Conservation (phyloP, 768 basidiomycete genomes). For the Russula ochroleuca region DNA sequence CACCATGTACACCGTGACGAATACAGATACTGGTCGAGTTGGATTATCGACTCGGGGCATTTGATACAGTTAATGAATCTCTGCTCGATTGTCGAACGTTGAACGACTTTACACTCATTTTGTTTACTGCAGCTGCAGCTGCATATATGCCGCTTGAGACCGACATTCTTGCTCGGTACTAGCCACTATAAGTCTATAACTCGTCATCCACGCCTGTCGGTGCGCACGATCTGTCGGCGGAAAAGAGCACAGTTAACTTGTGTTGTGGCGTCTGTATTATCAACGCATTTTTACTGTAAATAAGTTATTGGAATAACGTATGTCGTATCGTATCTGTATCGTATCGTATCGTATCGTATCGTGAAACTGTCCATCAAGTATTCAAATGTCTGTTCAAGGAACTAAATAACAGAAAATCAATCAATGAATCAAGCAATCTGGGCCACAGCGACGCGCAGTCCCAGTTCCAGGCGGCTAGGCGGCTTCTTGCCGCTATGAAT, state of each 20-base stretch:
- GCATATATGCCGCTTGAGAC: too few species aligned
- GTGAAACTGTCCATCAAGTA: conserved; percentile 3
- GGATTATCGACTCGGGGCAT: too few species aligned
- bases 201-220: too few species aligned
- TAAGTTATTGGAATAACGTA: not conserved
- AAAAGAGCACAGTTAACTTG: not conserved
- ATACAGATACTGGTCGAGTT: too few species aligned
- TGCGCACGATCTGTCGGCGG: too few species aligned
- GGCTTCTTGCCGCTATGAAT: not conserved
- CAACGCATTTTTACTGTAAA: not conserved
- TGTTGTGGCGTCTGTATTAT: not conserved
- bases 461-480: not conserved
- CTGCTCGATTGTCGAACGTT: too few species aligned
- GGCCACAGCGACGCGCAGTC: not conserved
- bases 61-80: too few species aligned
- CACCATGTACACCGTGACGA: too few species aligned
- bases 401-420: not conserved
- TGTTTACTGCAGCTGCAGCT: too few species aligned
- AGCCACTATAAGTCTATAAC: too few species aligned
- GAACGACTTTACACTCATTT: too few species aligned
- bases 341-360: not conserved
- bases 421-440: not conserved
- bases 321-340: not conserved
- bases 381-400: not conserved
- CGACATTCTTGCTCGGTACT: too few species aligned